These are phyloP conservation scores for Tylopilus subfusipes DNA, from an alignment of 768 basidiomycete genomes.

Conservation along the genomic window DNA sequence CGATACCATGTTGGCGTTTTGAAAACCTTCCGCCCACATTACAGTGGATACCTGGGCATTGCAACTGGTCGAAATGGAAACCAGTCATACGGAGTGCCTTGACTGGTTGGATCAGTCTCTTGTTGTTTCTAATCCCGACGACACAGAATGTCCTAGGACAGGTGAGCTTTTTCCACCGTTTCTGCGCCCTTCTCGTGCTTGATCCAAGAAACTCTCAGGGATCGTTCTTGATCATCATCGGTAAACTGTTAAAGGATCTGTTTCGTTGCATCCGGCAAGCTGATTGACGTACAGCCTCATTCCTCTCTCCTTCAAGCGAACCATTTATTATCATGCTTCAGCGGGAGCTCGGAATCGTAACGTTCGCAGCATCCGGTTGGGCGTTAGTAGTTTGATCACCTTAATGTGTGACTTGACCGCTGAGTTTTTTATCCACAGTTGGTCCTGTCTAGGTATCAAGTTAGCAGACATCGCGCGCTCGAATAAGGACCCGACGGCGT, in stretches of 20 bases:
- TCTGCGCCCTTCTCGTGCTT: conserved; percentile 39
- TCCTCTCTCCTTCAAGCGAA: conserved; percentile 65
- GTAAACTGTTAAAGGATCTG: conserved; percentile 29
- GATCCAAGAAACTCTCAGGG: conserved; percentile 40
- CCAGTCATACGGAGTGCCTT: conserved; percentile 61
- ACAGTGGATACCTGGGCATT: conserved; percentile 59
- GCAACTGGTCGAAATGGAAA: conserved; percentile 56
- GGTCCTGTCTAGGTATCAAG: conserved; percentile 63
- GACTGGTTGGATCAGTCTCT: conserved; percentile 57
- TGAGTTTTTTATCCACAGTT: conserved; percentile 44
- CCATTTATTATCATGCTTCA: conserved; percentile 66
- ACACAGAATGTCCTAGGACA: conserved; percentile 55
- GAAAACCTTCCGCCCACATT: conserved; percentile 31
- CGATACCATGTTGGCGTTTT: background rate
- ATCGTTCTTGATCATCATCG: conserved; percentile 60
- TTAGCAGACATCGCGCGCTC: conserved; percentile 56
- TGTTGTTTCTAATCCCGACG: conserved; percentile 56
- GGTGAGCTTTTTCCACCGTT: conserved; percentile 31
- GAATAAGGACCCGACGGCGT: conserved; percentile 38
- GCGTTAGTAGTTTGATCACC: conserved; percentile 42
- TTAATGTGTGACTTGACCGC: conserved; percentile 27
- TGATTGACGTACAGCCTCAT: conserved; percentile 40
- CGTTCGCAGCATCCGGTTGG: conserved; percentile 51
- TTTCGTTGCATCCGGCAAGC: background rate
- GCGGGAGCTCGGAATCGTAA: conserved; percentile 54